Conservation (phyloP, 495 filamentous ascomycete genomes). For the Parathielavia appendiculata region DNA sequence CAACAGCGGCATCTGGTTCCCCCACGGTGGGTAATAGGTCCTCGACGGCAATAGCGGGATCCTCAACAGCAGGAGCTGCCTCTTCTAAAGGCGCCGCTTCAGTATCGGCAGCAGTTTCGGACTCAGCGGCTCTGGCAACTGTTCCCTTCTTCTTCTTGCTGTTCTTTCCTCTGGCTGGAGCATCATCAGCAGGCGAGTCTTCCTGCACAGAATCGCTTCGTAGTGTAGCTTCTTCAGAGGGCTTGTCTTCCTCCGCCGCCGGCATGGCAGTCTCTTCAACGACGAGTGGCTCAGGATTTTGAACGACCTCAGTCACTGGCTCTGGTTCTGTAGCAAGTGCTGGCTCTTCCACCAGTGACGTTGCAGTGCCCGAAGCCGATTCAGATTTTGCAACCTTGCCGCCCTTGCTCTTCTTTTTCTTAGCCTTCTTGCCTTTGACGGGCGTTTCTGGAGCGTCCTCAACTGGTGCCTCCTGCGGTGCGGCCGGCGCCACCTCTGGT, state of each 20-base stretch:
- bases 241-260: too few relatives aligned
- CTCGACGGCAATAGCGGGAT: conserved; percentile 8
- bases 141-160: conserved; percentile 27
- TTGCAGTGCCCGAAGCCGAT: too few relatives aligned
- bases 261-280: too few relatives aligned
- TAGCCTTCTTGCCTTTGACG: conserved; percentile 3
- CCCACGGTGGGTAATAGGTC: conserved; percentile 23
- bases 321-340: too few relatives aligned
- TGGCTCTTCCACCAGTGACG: too few relatives aligned
- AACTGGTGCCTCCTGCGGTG: background rate
- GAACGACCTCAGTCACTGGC: too few relatives aligned
- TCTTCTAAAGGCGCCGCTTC: conserved; percentile 26
- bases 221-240: too few relatives aligned
- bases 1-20: conserved; percentile 15
- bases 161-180: conserved; percentile 12
- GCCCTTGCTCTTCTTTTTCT: conserved; percentile 21
- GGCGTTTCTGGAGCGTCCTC: background rate
- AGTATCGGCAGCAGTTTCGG: conserved; percentile 20
- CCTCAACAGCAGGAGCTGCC: conserved; percentile 7
- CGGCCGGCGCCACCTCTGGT: background rate
- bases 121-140: conserved; percentile 22
- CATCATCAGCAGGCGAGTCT: too few relatives aligned
- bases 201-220: too few relatives aligned
- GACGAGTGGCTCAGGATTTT: too few relatives aligned
- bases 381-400: too few relatives aligned